Conservation (phyloP, 345 rosid genomes). For the Erodium maritimum region DNA sequence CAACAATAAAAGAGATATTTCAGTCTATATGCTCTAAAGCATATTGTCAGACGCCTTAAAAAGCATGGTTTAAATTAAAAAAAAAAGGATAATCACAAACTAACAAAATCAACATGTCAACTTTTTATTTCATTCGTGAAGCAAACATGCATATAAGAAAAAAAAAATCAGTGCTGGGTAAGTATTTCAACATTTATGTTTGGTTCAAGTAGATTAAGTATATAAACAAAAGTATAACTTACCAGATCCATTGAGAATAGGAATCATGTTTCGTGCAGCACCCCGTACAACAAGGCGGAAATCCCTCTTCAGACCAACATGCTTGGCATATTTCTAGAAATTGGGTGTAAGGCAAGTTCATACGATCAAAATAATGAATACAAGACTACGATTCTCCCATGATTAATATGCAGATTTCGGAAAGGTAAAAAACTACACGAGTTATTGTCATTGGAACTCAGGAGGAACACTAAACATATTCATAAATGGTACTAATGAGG, state of each 20-base stretch:
- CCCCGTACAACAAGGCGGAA: conserved; percentile 94
- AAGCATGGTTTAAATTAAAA: too few species aligned
- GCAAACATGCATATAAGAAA: too few species aligned
- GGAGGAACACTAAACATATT: too few species aligned
- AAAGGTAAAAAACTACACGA: not conserved
- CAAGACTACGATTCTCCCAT: conserved; percentile 3
- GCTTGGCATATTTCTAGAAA: conserved; percentile 69
- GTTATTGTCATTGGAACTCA: too few species aligned
- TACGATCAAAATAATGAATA: not conserved
- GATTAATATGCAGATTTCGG: not conserved
- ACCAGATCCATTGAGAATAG: conserved; percentile 75
- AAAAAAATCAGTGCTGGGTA: too few species aligned
- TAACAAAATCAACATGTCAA: too few species aligned
- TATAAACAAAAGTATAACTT: conserved; percentile 16
- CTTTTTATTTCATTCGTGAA: too few species aligned
- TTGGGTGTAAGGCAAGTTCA: conserved; percentile 5
- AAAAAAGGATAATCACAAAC: too few species aligned
- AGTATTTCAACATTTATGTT: too few species aligned
- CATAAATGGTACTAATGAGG: not conserved
- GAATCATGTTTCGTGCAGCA: conserved; percentile 89
- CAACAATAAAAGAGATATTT: too few species aligned
- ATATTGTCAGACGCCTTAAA: too few species aligned
- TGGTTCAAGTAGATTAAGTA: not conserved
- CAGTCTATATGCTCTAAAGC: too few species aligned
- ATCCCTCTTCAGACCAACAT: conserved; percentile 88